Conservation (phyloP, 1,139 yeast species). For the Scheffersomyces stambukii region DNA sequence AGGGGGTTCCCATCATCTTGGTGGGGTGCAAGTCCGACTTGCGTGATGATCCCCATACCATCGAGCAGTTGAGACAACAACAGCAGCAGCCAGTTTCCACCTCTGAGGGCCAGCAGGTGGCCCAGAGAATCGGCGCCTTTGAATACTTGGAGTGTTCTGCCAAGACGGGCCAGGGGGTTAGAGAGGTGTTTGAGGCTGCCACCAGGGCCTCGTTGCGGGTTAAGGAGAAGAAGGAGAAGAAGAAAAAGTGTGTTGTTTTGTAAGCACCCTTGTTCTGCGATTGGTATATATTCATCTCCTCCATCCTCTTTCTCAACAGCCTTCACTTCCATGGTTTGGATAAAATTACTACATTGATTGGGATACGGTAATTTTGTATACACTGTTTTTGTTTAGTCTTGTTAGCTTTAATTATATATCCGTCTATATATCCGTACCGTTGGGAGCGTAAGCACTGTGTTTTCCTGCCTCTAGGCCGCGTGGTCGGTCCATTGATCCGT, state of each 20-base stretch:
- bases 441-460: too few relatives aligned
- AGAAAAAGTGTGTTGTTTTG: slow-evolving; percentile 57
- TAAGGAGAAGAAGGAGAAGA: slow-evolving; percentile 53
- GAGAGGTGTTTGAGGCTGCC: slow-evolving; percentile 89
- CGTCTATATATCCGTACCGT: too few relatives aligned
- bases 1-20: slow-evolving; percentile 88
- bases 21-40: slow-evolving; percentile 92
- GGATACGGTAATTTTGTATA: too few relatives aligned
- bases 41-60: slow-evolving; percentile 75
- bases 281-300: not conserved
- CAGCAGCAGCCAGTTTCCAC: slow-evolving; percentile 74
- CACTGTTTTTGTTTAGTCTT: too few relatives aligned
- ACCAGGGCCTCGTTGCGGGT: slow-evolving; percentile 80
- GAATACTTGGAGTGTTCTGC: slow-evolving; percentile 93
- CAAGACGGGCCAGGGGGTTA: slow-evolving; percentile 83
- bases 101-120: slow-evolving; percentile 79
- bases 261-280: slow-evolving; percentile 20
- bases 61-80: slow-evolving; percentile 70
- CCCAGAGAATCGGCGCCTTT: slow-evolving; percentile 82
- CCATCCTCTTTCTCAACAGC: not conserved
- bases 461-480: too few relatives aligned
- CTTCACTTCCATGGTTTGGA: not conserved
- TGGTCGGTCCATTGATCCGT: too few relatives aligned
- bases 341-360: not conserved
- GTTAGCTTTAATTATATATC: too few relatives aligned